Evolutionary conservation across 305 asterid genomes (phyloP).

Genomic region (Ilex paraguariensis): DNA sequence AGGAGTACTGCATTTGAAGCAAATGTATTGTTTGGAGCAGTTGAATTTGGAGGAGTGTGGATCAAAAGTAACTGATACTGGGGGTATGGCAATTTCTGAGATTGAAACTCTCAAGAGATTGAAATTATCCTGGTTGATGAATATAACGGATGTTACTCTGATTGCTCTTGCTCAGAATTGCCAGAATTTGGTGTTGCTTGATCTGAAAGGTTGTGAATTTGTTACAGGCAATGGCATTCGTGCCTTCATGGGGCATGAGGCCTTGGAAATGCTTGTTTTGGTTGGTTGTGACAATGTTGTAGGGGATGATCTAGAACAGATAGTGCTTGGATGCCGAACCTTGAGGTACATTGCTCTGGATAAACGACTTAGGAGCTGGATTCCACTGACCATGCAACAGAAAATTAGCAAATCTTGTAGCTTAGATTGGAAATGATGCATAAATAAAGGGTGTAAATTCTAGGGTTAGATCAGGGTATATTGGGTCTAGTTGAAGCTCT

Average conservation of each 20-base stretch:
- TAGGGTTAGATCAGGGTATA: too few relatives aligned
- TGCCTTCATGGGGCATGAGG: slow-evolving; percentile 14
- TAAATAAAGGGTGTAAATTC: background rate
- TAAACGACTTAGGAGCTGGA: slow-evolving; percentile 17
- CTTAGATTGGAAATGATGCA: slow-evolving; percentile 21
- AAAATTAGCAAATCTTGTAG: slow-evolving; percentile 10
- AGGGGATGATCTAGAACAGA: slow-evolving; percentile 18
- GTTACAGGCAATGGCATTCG: slow-evolving; percentile 13
- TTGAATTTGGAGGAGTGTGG: slow-evolving; percentile 24
- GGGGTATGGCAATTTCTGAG: slow-evolving; percentile 11
- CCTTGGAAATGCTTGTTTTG: slow-evolving; percentile 20
- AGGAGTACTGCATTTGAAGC: slow-evolving; percentile 19
- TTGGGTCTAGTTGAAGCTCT: too few relatives aligned
- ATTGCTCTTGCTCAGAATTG: slow-evolving; percentile 20
- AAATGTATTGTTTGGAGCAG: slow-evolving; percentile 16
- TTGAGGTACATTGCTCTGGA: slow-evolving; percentile 20
- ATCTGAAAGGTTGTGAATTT: slow-evolving; percentile 25
- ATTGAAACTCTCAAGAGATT: slow-evolving; percentile 12
- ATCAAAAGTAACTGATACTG: slow-evolving; percentile 17
- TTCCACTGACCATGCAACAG: slow-evolving; percentile 10
- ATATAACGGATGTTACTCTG: slow-evolving; percentile 17
- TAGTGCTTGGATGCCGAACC: slow-evolving; percentile 16
- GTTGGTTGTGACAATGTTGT: slow-evolving; percentile 4
- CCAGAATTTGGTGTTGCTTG: slow-evolving; percentile 16
- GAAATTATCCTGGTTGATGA: slow-evolving; percentile 29